These are phyloP conservation scores for Staphylotrichum tortipilum DNA, from an alignment of 495 filamentous ascomycete species.

Conservation along the genomic window DNA sequence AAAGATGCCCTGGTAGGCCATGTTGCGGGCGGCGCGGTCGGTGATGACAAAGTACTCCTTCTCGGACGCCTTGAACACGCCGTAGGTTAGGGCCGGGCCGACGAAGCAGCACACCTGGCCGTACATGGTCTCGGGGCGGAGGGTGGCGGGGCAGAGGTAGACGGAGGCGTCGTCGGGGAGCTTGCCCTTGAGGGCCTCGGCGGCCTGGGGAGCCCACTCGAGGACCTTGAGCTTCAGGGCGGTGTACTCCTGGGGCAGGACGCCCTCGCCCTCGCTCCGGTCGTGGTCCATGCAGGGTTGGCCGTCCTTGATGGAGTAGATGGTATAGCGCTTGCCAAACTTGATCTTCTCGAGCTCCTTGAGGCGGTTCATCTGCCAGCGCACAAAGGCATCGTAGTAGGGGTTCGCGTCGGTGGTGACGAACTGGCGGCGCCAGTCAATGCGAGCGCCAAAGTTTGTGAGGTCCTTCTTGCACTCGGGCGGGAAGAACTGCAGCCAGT, in stretches of 20 bases:
- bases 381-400: conserved; percentile 91
- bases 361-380: conserved; percentile 96
- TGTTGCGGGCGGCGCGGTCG: conserved; percentile 83
- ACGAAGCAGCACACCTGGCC: conserved; percentile 96
- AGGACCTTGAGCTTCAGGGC: conserved; percentile 82
- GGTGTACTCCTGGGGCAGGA: conserved; percentile 86
- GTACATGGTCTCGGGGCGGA: conserved; percentile 97
- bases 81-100: conserved; percentile 63
- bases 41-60: conserved; percentile 81
- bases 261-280: conserved; percentile 80
- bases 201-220: conserved; percentile 71
- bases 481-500: conserved; percentile 77
- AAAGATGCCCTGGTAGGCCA: conserved; percentile 89
- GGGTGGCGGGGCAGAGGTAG: conserved; percentile 82
- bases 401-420: conserved; percentile 96
- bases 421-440: conserved; percentile 88
- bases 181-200: conserved; percentile 61
- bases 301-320: conserved; percentile 94
- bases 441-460: conserved; percentile 71
- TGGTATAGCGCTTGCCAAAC: conserved; percentile 89
- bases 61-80: conserved; percentile 74
- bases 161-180: conserved; percentile 75
- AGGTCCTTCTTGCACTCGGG: conserved; percentile 72
- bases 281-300: conserved; percentile 99
- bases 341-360: conserved; percentile 85